Conservation (phyloP, 2,329 filamentous ascomycete species). For the Purpureocillium lavendulum region DNA sequence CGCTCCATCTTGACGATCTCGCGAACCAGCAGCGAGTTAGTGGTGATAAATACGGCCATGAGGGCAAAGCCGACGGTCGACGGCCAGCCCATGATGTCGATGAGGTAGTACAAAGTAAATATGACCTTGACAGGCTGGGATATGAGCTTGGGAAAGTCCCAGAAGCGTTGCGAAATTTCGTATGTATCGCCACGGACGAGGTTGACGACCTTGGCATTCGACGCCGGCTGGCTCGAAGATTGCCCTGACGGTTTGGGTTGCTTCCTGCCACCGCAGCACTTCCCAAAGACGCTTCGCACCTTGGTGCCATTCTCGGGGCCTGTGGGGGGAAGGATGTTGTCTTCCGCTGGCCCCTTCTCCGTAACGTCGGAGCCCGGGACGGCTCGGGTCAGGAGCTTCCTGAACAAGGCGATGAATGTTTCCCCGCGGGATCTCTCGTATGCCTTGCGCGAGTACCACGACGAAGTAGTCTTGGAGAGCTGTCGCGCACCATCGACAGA, state of each 20-base stretch:
- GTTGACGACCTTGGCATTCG: slow-evolving; percentile 86
- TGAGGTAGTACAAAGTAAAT: slow-evolving; percentile 52
- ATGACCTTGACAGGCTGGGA: slow-evolving; percentile 70
- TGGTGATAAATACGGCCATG: slow-evolving; percentile 56
- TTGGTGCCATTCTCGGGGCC: slow-evolving; percentile 1
- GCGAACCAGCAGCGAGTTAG: slow-evolving; percentile 62
- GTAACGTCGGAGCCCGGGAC: slow-evolving; percentile 29
- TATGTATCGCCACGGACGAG: slow-evolving; percentile 77
- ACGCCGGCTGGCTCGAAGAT: slow-evolving; percentile 47
- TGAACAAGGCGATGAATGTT: slow-evolving; percentile 28
- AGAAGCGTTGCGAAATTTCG: slow-evolving; percentile 75
- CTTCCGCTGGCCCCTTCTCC: slow-evolving; percentile 21
- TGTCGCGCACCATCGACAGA: slow-evolving; percentile 22
- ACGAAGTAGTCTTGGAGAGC: slow-evolving; percentile 25
- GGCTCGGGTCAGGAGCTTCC: slow-evolving; percentile 27
- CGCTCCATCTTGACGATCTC: slow-evolving; percentile 61
- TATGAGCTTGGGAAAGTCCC: slow-evolving; percentile 74
- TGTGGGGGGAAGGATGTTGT: not conserved
- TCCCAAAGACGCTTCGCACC: slow-evolving; percentile 9
- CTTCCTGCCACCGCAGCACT: slow-evolving; percentile 12
- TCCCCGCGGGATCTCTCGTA: slow-evolving; percentile 83
- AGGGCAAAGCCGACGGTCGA: slow-evolving; percentile 67
- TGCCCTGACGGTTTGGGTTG: slow-evolving; percentile 1
- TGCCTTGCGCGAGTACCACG: slow-evolving; percentile 77
- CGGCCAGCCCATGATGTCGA: slow-evolving; percentile 72